Evolutionary conservation across 2,329 filamentous ascomycete genomes (phyloP).

Genomic region (Periglandula ipomoeae): DNA sequence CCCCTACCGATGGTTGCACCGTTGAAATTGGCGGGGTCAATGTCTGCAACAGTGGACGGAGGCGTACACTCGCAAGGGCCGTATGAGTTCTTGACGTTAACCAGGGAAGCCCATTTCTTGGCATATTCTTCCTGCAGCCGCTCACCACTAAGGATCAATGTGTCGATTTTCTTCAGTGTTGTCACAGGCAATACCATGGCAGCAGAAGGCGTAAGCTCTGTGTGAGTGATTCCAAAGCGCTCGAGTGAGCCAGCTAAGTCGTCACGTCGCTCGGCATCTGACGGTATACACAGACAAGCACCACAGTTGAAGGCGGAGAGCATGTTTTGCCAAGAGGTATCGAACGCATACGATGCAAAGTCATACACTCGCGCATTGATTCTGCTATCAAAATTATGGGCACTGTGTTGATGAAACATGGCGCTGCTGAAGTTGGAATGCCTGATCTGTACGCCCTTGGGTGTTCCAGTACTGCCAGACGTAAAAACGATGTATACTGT

Average conservation of each 20-base stretch:
- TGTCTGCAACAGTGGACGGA: constrained; percentile 7
- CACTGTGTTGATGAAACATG: constrained; percentile 7
- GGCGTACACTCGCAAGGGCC: constrained; percentile 5
- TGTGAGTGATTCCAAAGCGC: constrained; percentile 1
- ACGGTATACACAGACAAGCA: constrained; percentile 14
- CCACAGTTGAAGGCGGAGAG: constrained; percentile 12
- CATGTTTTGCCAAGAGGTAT: constrained; percentile 13
- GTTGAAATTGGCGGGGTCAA: constrained; percentile 15
- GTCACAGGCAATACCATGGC: constrained; percentile 1
- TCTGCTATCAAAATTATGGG: constrained; percentile 7
- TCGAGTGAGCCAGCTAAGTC: constrained; percentile 1
- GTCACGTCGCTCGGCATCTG: constrained; percentile 5
- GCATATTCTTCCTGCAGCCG: background rate
- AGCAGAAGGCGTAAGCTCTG: constrained; percentile 3
- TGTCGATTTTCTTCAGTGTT: constrained; percentile 1
- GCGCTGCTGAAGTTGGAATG: constrained; percentile 12
- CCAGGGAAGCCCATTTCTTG: constrained; percentile 1
- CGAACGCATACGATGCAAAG: constrained; percentile 16
- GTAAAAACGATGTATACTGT: constrained; percentile 36
- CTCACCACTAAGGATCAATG: constrained; percentile 6
- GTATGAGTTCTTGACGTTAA: constrained; percentile 6
- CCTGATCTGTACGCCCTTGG: constrained; percentile 37
- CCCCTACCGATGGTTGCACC: constrained; percentile 11
- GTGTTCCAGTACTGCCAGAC: constrained; percentile 37
- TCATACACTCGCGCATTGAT: constrained; percentile 13